phyloP scores from a whole-genome alignment of 2,329 filamentous ascomycete species.

The Pestalotiopsis sp. region DNA sequence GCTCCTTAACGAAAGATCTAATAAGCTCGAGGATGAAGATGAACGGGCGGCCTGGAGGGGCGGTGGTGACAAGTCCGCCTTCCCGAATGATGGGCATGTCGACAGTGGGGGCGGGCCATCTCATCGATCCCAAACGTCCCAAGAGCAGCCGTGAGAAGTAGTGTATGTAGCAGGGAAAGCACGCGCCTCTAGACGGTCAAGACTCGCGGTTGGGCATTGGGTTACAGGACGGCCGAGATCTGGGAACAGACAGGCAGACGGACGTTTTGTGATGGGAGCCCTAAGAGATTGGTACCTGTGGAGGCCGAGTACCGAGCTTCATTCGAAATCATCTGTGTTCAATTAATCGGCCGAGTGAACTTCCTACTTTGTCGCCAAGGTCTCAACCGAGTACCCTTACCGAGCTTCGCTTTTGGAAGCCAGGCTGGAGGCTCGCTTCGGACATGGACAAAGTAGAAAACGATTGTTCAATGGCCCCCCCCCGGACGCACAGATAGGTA shows the following conservation, averaged over 20 bases:
- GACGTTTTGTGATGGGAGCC: not conserved
- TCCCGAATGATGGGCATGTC: conserved; percentile 10
- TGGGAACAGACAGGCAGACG: not conserved
- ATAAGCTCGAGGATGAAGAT: not conserved
- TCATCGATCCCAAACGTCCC: not conserved
- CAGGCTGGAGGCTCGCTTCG: conserved; percentile 12
- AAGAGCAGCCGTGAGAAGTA: not conserved
- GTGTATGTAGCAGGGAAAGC: not conserved
- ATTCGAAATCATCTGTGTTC: not conserved
- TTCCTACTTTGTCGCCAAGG: conserved; percentile 10
- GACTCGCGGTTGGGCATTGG: not conserved
- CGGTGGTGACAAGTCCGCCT: conserved; percentile 6
- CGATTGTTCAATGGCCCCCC: not conserved
- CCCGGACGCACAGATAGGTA: not conserved
- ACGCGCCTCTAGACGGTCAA: conserved; percentile 1
- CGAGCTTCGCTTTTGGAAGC: conserved; percentile 9
- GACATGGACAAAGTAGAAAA: conserved; percentile 14
- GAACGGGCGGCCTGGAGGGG: not conserved
- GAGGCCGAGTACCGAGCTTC: not conserved
- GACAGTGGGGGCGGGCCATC: conserved; percentile 2
- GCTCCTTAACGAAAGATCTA: conserved; percentile 5
- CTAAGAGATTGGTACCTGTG: conserved; percentile 3
- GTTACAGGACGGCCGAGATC: not conserved
- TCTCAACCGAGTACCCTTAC: conserved; percentile 6
- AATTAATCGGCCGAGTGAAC: conserved; percentile 10